Conservation (phyloP, 2,329 filamentous ascomycete species). For the Pezicula carpinea region DNA sequence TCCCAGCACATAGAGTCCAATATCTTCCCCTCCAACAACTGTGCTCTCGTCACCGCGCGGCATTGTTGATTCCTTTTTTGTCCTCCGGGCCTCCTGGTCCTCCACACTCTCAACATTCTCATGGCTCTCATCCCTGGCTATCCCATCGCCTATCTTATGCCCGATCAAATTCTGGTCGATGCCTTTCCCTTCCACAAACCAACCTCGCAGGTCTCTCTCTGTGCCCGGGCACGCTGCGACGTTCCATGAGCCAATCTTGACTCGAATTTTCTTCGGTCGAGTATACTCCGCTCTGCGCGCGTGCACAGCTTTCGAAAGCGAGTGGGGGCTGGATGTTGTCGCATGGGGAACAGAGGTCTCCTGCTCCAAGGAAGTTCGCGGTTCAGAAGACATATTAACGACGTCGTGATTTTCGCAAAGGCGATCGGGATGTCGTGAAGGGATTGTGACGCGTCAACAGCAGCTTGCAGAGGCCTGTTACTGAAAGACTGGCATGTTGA, state of each 20-base stretch:
- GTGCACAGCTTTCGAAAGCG: slow-evolving; percentile 62
- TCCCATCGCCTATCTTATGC: slow-evolving; percentile 40
- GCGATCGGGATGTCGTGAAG: neutral
- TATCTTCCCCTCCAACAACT: slow-evolving; percentile 57
- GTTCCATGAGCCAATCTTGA: slow-evolving; percentile 96
- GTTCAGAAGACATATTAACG: slow-evolving; percentile 13
- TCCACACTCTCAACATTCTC: slow-evolving; percentile 38
- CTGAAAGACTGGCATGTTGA: neutral
- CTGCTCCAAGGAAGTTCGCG: slow-evolving; percentile 11
- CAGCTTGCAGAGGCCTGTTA: neutral
- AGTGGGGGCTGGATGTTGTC: slow-evolving; percentile 42
- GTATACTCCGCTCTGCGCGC: slow-evolving; percentile 77
- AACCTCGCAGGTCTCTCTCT: slow-evolving; percentile 80
- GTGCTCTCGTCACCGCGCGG: slow-evolving; percentile 26
- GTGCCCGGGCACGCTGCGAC: slow-evolving; percentile 80
- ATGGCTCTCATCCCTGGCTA: slow-evolving; percentile 24
- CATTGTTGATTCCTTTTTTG: slow-evolving; percentile 36
- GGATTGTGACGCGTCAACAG: too few species aligned
- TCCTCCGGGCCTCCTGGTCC: slow-evolving; percentile 41
- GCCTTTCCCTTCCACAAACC: slow-evolving; percentile 79
- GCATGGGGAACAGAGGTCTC: slow-evolving; percentile 5
- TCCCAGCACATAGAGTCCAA: slow-evolving; percentile 85
- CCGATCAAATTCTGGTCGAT: slow-evolving; percentile 59
- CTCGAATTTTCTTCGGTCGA: slow-evolving; percentile 64
- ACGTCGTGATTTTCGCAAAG: neutral